phyloP scores from a whole-genome alignment of 805 yeast species.

The Kuraishia cidri region DNA sequence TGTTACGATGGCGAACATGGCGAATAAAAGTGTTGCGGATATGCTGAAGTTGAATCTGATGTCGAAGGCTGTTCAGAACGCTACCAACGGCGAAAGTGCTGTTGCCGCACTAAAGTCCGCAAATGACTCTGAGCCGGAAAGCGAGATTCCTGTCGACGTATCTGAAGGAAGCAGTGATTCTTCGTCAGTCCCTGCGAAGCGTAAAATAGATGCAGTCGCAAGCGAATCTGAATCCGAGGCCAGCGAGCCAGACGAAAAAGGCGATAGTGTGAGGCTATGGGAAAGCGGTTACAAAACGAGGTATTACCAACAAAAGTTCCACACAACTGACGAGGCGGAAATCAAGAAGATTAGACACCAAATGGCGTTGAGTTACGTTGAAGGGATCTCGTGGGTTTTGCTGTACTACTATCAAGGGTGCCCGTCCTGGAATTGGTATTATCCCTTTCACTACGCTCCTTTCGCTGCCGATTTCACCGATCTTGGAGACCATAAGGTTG shows the following conservation, averaged over 20 bases:
- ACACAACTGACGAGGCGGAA: slow-evolving; percentile 42
- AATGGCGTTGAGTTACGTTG: slow-evolving; percentile 70
- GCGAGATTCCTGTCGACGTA: slow-evolving; percentile 15
- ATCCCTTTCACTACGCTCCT: slow-evolving; percentile 96
- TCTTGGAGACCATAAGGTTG: slow-evolving; percentile 39
- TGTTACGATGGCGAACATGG: slow-evolving; percentile 61
- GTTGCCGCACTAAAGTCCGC: slow-evolving; percentile 10
- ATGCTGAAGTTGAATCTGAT: slow-evolving; percentile 33
- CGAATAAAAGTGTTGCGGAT: slow-evolving; percentile 63
- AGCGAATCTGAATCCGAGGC: slow-evolving; percentile 19
- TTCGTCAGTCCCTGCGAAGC: neutral
- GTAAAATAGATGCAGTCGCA: slow-evolving; percentile 11
- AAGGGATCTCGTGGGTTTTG: slow-evolving; percentile 96
- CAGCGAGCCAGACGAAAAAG: slow-evolving; percentile 32
- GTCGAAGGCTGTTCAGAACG: slow-evolving; percentile 11
- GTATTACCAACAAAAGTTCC: slow-evolving; percentile 73
- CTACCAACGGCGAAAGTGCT: slow-evolving; percentile 8
- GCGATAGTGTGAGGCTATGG: slow-evolving; percentile 57
- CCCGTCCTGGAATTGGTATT: slow-evolving; percentile 98
- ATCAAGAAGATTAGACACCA: slow-evolving; percentile 43
- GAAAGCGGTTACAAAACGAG: slow-evolving; percentile 83
- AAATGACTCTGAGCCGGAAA: slow-evolving; percentile 18
- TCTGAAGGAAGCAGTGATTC: slow-evolving; percentile 7
- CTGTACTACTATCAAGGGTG: slow-evolving; percentile 95
- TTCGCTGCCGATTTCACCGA: slow-evolving; percentile 82